phyloP scores from a whole-genome alignment of 2,329 filamentous ascomycete species.

The Neofusicoccum kwambonambiense region DNA sequence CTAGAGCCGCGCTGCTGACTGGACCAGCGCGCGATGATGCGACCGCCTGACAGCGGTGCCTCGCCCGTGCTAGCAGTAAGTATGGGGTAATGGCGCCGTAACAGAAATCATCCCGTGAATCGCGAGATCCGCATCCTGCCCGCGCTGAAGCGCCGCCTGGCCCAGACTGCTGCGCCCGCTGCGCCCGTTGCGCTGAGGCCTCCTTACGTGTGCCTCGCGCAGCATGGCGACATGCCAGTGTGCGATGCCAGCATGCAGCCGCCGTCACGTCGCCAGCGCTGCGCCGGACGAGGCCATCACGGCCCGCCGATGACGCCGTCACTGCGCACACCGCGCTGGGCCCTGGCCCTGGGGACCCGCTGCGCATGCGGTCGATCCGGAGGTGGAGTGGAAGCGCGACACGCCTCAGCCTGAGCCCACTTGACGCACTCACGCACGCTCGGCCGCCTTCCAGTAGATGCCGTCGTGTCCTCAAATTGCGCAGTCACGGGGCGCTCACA shows the following conservation, averaged over 20 bases:
- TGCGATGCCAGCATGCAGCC: neutral
- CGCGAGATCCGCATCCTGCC: neutral
- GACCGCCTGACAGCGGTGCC: slow-evolving; percentile 8
- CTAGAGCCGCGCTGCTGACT: slow-evolving; percentile 12
- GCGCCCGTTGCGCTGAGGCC: neutral
- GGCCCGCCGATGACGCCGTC: slow-evolving; percentile 6
- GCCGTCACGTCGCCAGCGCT: neutral
- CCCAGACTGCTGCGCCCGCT: neutral
- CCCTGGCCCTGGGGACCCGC: neutral
- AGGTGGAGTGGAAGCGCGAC: neutral
- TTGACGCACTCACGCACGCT: neutral
- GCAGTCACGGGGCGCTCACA: neutral
- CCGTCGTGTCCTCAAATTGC: neutral
- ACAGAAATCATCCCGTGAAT: slow-evolving; percentile 14
- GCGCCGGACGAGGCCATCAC: neutral
- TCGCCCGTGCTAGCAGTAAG: slow-evolving; percentile 1
- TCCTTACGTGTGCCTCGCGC: neutral
- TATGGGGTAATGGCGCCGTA: slow-evolving; percentile 16
- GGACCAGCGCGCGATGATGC: slow-evolving; percentile 2
- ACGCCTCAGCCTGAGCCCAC: neutral
- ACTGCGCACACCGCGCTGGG: neutral
- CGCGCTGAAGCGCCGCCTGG: neutral
- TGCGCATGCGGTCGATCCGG: neutral
- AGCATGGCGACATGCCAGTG: neutral
- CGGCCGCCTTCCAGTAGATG: neutral